Conservation (phyloP, 371 early-diverging fungal genomes). For the Thermomucor indicae-seudaticae region DNA sequence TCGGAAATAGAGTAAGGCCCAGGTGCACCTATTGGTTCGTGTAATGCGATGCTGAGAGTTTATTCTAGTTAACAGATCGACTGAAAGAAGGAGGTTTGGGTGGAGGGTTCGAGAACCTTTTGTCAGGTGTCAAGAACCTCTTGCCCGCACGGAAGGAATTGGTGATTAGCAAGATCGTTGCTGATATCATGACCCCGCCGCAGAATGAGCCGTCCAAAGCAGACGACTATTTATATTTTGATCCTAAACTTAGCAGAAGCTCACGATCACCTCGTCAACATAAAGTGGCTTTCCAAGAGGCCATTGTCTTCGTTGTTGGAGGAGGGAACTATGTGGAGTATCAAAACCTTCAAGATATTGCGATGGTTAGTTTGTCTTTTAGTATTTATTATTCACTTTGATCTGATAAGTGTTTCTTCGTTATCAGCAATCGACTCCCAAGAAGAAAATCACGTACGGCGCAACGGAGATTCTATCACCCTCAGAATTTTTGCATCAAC, state of each 20-base stretch:
- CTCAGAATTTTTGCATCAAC: slow-evolving; percentile 79
- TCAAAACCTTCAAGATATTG: slow-evolving; percentile 88
- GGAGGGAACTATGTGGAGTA: slow-evolving; percentile 97
- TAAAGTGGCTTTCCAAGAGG: slow-evolving; percentile 74
- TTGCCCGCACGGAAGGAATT: slow-evolving; percentile 86
- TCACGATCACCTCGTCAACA: slow-evolving; percentile 42
- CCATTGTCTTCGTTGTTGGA: slow-evolving; percentile 95
- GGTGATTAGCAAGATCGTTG: slow-evolving; percentile 81
- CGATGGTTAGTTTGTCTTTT: slow-evolving; percentile 47
- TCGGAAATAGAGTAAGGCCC: slow-evolving; percentile 73
- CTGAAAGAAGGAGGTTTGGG: slow-evolving; percentile 78
- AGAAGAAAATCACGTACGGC: slow-evolving; percentile 92
- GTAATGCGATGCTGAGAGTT: no score
- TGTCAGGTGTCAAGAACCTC: slow-evolving; percentile 94
- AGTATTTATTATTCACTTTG: background rate
- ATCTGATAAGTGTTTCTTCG: slow-evolving; percentile 1
- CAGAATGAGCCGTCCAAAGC: slow-evolving; percentile 52
- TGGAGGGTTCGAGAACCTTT: slow-evolving; percentile 76
- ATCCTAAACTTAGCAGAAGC: slow-evolving; percentile 70
- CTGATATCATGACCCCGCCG: slow-evolving; percentile 75
- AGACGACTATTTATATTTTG: slow-evolving; percentile 85
- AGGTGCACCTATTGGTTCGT: no score
- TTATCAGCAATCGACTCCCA: slow-evolving; percentile 52
- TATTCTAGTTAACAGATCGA: slow-evolving; percentile 65
- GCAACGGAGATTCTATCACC: slow-evolving; percentile 93